Conservation (phyloP, 2,329 filamentous ascomycete genomes). For the Scedosporium dehoogii region DNA sequence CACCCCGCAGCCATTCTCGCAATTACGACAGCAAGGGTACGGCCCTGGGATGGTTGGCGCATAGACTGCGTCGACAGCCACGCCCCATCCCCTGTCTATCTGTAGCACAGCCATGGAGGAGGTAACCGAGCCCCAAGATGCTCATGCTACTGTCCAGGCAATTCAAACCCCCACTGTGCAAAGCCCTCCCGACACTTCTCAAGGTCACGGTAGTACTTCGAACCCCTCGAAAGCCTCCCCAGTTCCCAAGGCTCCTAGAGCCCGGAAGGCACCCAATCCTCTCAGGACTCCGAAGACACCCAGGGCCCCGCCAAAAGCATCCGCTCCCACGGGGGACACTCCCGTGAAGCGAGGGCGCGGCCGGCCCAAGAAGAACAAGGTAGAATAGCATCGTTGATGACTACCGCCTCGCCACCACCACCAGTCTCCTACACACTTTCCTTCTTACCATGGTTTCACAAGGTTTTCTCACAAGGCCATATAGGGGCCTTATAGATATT, state of each 20-base stretch:
- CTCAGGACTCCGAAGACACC: not conserved
- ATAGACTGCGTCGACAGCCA: conserved; percentile 20
- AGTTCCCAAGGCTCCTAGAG: not conserved
- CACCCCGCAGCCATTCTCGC: conserved; percentile 30
- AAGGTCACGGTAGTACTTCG: not conserved
- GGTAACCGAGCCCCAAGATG: not conserved
- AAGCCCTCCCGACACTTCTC: not conserved
- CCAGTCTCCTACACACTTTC: not conserved
- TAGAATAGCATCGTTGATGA: not conserved
- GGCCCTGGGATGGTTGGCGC: conserved; percentile 49
- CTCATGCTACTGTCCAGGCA: not conserved
- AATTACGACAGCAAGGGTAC: conserved; percentile 42
- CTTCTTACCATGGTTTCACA: not conserved
- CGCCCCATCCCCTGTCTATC: not conserved
- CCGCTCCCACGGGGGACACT: not conserved
- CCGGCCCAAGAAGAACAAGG: not conserved
- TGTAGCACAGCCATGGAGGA: not conserved
- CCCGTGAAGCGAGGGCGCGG: not conserved
- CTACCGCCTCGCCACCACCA: not conserved
- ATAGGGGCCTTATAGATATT: not conserved
- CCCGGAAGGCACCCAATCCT: not conserved
- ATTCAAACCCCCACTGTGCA: not conserved
- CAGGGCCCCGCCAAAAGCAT: not conserved
- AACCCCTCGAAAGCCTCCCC: not conserved
- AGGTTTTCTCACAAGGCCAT: too few species aligned